Evolutionary conservation across 306 rosid species (phyloP), one percentile per base, ranked within the genome.

Genomic region (Cucumis hystrix): DNA sequence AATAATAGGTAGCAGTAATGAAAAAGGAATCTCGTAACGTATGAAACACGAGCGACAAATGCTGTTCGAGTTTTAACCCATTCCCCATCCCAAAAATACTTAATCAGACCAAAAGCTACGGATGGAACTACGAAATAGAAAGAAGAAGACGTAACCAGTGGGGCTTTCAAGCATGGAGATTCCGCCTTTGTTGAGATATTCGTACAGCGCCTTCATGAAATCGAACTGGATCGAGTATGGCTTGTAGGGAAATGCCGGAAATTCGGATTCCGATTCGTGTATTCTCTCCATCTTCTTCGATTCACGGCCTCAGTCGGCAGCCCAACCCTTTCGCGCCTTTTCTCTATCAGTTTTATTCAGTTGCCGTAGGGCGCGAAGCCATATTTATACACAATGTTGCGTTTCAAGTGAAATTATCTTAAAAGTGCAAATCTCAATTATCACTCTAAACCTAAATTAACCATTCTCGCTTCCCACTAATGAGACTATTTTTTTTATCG

Each of bases 81-180:
- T 35, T 72, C 2, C 15, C 43, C 58, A 8, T 12, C 7, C 28
- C 51, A 56, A 64, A 35, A 28, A 25, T 8, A 74, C 56, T 74
- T 25, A 5, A 40, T 17, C 16, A 66, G 33, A 66, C 52, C 67
- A n/a, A 63, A 56, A 21, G 33, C 63, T 30, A 54, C 7, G 1
- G 37, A 57, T 52, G 14, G 17, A 61, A 47, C 57, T 45, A 16
- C 39, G n/a, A 80, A 28, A 76, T 25, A 15, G 66, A 63, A 68
- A 74, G 25, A 18, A 69, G 18, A 52, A 28, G 51, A 89, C 97
- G 18, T 33, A 43, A 89, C 98, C 97, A 0, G 97, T 93, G 25
- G 96, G 97, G 84, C 97, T 90, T 87, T 93, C 98, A 35, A 93
- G 84, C 96, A 93, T 91, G 79, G 98, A 90, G 73, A 93, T 75